These are phyloP conservation scores for Globisporangium recalcitrans DNA, from an alignment of 352 stramenopile species.

Conservation along the genomic window DNA sequence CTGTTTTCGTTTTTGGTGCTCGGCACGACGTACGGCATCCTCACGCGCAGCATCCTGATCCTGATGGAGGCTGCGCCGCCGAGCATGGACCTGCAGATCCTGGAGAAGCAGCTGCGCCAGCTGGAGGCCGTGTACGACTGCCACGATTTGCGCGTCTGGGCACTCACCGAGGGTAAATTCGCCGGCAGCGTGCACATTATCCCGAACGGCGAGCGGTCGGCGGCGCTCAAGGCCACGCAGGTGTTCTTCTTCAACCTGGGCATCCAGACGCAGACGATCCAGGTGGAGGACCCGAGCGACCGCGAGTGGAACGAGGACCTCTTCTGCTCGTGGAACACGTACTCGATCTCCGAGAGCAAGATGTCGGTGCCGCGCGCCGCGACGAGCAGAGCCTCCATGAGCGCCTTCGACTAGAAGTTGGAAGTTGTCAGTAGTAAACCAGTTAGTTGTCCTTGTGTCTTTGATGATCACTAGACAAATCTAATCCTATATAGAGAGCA, in stretches of 20 bases:
- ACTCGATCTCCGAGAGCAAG: constrained; percentile 47
- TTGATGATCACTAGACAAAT: neutral
- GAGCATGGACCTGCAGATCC: constrained; percentile 38
- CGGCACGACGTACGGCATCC: constrained; percentile 90
- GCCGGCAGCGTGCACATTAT: constrained; percentile 91
- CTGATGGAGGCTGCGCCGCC: constrained; percentile 93
- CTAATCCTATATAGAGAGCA: constrained; percentile 1
- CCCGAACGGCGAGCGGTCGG: constrained; percentile 46
- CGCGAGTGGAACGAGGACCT: constrained; percentile 58
- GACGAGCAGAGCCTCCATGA: constrained; percentile 27
- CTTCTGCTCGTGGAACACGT: constrained; percentile 53
- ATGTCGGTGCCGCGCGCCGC: constrained; percentile 71
- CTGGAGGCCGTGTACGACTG: constrained; percentile 88
- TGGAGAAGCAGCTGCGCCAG: constrained; percentile 58
- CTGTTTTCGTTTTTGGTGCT: constrained; percentile 95
- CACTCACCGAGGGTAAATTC: constrained; percentile 86
- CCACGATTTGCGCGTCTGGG: constrained; percentile 98
- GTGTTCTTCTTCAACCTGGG: constrained; percentile 43
- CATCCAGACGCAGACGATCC: constrained; percentile 58
- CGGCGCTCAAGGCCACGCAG: constrained; percentile 52
- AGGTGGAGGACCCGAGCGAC: constrained; percentile 54
- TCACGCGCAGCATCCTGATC: constrained; percentile 89
- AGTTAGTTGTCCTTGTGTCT: neutral
- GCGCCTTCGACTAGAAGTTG: constrained; percentile 23
- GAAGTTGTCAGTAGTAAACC: neutral